phyloP scores from a whole-genome alignment of 805 yeast genomes.

The Spathaspora arborariae region DNA sequence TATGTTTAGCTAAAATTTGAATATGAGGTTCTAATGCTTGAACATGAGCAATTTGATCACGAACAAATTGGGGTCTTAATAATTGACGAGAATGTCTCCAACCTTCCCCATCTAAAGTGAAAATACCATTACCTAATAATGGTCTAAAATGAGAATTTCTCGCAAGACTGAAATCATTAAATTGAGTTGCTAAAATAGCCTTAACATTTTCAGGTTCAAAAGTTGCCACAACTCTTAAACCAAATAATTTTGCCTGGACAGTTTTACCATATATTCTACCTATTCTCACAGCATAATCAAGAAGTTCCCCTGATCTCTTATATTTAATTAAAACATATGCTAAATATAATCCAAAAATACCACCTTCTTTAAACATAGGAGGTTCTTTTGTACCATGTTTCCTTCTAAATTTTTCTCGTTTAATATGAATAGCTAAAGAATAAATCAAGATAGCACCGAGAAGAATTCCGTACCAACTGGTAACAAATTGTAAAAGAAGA shows the following conservation, averaged over 20 bases:
- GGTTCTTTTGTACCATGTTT: slow-evolving; percentile 7
- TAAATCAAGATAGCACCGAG: not conserved
- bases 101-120: slow-evolving; percentile 40
- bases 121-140: slow-evolving; percentile 41
- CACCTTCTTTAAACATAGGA: slow-evolving; percentile 2
- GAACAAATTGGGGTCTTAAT: slow-evolving; percentile 43
- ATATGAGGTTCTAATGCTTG: slow-evolving; percentile 37
- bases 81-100: slow-evolving; percentile 43
- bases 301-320: slow-evolving; percentile 3
- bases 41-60: slow-evolving; percentile 41
- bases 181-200: slow-evolving; percentile 41
- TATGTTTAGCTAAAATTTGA: slow-evolving; percentile 30
- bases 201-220: slow-evolving; percentile 40
- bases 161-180: slow-evolving; percentile 38
- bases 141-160: slow-evolving; percentile 36
- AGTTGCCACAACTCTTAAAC: slow-evolving; percentile 20
- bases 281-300: slow-evolving; percentile 3
- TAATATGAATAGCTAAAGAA: not conserved
- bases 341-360: slow-evolving; percentile 3
- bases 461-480: slow-evolving; percentile 6
- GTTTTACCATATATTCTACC: not conserved
- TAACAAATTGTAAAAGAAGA: not conserved
- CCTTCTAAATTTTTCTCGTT: slow-evolving; percentile 2
- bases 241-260: slow-evolving; percentile 11
- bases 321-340: slow-evolving; percentile 5